These are phyloP conservation scores for Chrysopogon serrulatus DNA, from an alignment of 176 grass and related monocot genomes.

Conservation along the genomic window DNA sequence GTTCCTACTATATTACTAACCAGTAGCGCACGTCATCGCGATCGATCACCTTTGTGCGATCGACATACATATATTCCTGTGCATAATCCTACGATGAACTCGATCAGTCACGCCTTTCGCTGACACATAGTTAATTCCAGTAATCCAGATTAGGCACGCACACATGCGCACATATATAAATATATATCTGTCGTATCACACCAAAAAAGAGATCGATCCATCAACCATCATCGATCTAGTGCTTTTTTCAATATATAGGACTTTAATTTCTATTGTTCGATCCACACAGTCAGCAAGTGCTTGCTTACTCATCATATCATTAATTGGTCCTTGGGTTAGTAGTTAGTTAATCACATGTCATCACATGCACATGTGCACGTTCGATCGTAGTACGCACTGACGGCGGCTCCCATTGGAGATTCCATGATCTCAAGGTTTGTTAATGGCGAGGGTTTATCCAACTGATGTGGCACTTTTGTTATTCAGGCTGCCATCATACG, in stretches of 20 bases:
- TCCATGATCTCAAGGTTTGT: background rate
- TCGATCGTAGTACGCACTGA: conserved; percentile 2
- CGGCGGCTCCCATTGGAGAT: conserved; percentile 14
- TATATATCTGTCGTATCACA: conserved; percentile 6
- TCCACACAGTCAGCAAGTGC: conserved; percentile 3
- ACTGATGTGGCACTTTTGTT: conserved; percentile 25
- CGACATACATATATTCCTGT: background rate
- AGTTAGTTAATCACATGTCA: background rate
- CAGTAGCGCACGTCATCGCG: background rate
- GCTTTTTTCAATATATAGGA: background rate
- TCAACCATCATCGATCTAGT: background rate
- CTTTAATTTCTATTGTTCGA: conserved; percentile 10
- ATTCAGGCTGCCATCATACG: background rate
- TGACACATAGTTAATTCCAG: background rate
- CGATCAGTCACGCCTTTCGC: background rate
- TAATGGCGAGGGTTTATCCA: conserved; percentile 46
- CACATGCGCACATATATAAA: background rate
- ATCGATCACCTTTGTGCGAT: background rate
- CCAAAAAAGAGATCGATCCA: conserved; percentile 7
- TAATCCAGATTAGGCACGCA: conserved; percentile 13
- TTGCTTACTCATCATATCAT: conserved; percentile 26
- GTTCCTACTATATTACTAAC: no score
- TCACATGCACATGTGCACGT: conserved; percentile 1
- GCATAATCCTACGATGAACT: no score
- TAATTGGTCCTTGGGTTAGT: background rate